Evolutionary conservation across 129 eudicot species (phyloP).

Genomic region (Apium graveolens): DNA sequence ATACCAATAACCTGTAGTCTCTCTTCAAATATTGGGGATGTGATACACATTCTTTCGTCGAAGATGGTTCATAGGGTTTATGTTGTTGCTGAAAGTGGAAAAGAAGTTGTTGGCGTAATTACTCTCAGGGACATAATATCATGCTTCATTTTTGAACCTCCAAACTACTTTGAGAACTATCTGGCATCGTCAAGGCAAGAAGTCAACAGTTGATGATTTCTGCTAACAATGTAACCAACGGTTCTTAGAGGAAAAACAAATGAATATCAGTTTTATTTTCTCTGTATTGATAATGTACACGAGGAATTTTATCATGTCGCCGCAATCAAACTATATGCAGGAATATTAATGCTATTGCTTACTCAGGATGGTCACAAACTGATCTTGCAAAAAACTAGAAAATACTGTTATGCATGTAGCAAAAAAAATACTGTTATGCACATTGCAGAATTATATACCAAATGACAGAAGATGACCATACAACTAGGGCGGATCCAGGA

Average conservation of each 20-base stretch:
- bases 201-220: neutral
- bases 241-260: neutral
- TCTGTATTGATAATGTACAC: neutral
- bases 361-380: neutral
- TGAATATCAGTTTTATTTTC: neutral
- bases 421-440: slow-evolving; percentile 6
- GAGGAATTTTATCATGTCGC: neutral
- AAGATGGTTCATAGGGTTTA: slow-evolving; percentile 78
- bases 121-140: slow-evolving; percentile 90
- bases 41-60: slow-evolving; percentile 57
- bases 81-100: slow-evolving; percentile 28
- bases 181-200: slow-evolving; percentile 48
- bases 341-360: neutral
- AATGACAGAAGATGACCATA: neutral
- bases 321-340: neutral
- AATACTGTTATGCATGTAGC: slow-evolving; percentile 9
- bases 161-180: slow-evolving; percentile 63
- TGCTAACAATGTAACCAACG: neutral
- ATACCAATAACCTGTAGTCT: slow-evolving; percentile 71
- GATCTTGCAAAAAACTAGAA: neutral
- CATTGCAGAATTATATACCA: slow-evolving; percentile 13
- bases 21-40: slow-evolving; percentile 51
- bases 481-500: no score
- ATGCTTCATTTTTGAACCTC: slow-evolving; percentile 82
- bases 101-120: slow-evolving; percentile 59